Evolutionary conservation across 441 rosid species (phyloP).

Genomic region (Macaranga tanarius): DNA sequence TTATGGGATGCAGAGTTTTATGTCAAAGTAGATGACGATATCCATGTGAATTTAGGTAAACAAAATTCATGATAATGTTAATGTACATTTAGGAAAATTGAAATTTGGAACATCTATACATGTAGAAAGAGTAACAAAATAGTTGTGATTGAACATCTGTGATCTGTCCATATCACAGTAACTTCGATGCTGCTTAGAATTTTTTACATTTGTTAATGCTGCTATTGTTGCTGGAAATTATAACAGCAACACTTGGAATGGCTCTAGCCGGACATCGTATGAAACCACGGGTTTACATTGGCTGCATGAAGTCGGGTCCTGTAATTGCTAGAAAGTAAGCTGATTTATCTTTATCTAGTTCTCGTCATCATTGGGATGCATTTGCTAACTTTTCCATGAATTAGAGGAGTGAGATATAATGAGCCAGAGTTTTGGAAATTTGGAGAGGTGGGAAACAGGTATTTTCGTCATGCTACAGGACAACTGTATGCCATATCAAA

Average conservation of each 20-base stretch:
- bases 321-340: slow-evolving; percentile 72
- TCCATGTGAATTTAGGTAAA: slow-evolving; percentile 87
- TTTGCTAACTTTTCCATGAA: slow-evolving; percentile 21
- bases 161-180: no score
- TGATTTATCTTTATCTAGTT: not conserved
- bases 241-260: slow-evolving; percentile 54
- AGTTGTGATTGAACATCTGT: no score
- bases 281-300: slow-evolving; percentile 59
- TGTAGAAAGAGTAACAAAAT: no score
- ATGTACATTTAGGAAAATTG: slow-evolving; percentile 60
- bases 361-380: not conserved
- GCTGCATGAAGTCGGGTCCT: slow-evolving; percentile 95
- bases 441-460: slow-evolving; percentile 70
- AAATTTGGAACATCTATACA: not conserved
- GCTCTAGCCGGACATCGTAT: slow-evolving; percentile 44
- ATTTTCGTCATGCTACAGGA: slow-evolving; percentile 90
- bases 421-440: slow-evolving; percentile 95
- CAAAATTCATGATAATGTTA: slow-evolving; percentile 72
- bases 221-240: slow-evolving; percentile 7
- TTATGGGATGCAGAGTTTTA: slow-evolving; percentile 91
- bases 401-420: slow-evolving; percentile 78
- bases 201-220: not conserved
- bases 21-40: slow-evolving; percentile 89
- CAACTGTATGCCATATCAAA: slow-evolving; percentile 82
- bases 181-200: no score